Evolutionary conservation across 768 basidiomycete species (phyloP).

Genomic region (Dictyophora rubrovolvata): DNA sequence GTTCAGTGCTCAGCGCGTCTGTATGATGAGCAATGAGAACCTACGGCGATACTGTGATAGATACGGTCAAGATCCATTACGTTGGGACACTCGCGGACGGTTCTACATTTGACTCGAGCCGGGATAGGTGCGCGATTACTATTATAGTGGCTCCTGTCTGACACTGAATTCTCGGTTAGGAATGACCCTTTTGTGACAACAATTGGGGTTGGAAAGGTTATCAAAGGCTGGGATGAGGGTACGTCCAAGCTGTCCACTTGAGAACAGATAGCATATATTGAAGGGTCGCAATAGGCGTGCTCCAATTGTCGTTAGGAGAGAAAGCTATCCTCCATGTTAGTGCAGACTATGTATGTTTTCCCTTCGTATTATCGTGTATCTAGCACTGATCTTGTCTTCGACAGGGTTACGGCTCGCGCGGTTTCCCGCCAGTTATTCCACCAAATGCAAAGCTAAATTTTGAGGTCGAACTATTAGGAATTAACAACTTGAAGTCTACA

Average conservation of each 20-base stretch:
- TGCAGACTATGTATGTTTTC: slow-evolving; percentile 63
- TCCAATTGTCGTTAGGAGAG: slow-evolving; percentile 63
- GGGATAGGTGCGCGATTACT: slow-evolving; percentile 49
- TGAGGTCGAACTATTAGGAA: slow-evolving; percentile 74
- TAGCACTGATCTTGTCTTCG: slow-evolving; percentile 7
- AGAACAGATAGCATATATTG: slow-evolving; percentile 13
- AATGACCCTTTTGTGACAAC: slow-evolving; percentile 50
- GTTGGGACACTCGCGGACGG: slow-evolving; percentile 61
- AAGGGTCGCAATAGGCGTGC: slow-evolving; percentile 47
- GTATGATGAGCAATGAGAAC: slow-evolving; percentile 9
- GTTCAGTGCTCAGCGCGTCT: slow-evolving; percentile 20
- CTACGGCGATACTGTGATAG: slow-evolving; percentile 24
- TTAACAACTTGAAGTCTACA: slow-evolving; percentile 26
- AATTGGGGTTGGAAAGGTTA: slow-evolving; percentile 76
- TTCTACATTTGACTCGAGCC: slow-evolving; percentile 62
- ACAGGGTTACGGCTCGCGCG: slow-evolving; percentile 64
- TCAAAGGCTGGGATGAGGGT: slow-evolving; percentile 91
- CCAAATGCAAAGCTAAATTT: slow-evolving; percentile 65
- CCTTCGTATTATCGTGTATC: slow-evolving; percentile 9
- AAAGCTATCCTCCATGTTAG: slow-evolving; percentile 59
- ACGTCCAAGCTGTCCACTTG: slow-evolving; percentile 15
- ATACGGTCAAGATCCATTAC: slow-evolving; percentile 70
- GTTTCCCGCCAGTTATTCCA: slow-evolving; percentile 75
- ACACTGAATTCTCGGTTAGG: slow-evolving; percentile 26
- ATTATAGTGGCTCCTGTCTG: slow-evolving; percentile 8